Evolutionary conservation across 805 yeast genomes (phyloP).

Genomic region (Candida maris): DNA sequence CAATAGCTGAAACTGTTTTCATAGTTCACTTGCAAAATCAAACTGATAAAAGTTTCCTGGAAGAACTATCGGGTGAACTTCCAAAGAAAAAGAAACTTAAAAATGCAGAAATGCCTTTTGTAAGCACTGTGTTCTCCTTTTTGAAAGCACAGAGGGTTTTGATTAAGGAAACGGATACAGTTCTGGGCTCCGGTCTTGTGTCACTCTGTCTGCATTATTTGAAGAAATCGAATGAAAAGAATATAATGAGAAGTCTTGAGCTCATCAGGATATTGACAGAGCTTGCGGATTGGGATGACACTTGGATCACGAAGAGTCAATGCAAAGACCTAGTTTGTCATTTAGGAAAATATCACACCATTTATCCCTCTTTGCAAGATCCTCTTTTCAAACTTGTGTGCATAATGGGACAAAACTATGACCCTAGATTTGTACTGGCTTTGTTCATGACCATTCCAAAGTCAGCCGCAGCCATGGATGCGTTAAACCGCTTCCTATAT

Average conservation of each 20-base stretch:
- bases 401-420: constrained; percentile 7
- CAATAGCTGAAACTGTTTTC: constrained; percentile 39
- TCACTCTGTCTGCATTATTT: constrained; percentile 1
- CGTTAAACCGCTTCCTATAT: constrained; percentile 9
- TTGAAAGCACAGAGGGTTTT: constrained; percentile 7
- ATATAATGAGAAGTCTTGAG: constrained; percentile 8
- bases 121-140: constrained; percentile 9
- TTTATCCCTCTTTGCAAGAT: constrained; percentile 5
- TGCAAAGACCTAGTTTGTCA: constrained; percentile 10
- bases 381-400: constrained; percentile 18
- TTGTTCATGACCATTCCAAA: constrained; percentile 18
- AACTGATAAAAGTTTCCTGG: constrained; percentile 24
- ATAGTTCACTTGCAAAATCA: constrained; percentile 37
- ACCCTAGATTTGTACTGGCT: constrained; percentile 19
- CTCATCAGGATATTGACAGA: constrained; percentile 16
- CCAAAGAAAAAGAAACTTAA: background rate
- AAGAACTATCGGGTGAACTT: constrained; percentile 5
- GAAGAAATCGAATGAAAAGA: background rate
- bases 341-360: constrained; percentile 5
- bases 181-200: constrained; percentile 1
- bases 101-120: background rate
- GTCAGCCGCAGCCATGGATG: constrained; percentile 1
- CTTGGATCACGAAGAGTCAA: background rate
- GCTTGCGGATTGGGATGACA: constrained; percentile 5
- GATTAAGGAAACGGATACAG: constrained; percentile 2